Evolutionary conservation across 1,284 basidiomycete genomes (phyloP).

Genomic region (Austroboletus sp.): DNA sequence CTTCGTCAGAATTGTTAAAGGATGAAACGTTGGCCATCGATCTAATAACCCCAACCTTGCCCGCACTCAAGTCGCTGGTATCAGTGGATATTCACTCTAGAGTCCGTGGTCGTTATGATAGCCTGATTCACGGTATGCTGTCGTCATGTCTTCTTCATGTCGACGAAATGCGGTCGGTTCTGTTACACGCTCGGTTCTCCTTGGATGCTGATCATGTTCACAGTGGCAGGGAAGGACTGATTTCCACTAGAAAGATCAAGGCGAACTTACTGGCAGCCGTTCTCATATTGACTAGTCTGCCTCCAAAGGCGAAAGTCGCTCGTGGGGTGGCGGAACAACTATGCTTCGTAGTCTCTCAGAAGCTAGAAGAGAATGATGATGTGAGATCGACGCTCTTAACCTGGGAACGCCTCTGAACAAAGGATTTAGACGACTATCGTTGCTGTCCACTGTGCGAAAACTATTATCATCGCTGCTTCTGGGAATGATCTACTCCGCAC

Average conservation of each 20-base stretch:
- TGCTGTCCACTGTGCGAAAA: conserved; percentile 83
- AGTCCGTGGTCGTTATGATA: conserved; percentile 44
- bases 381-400: conserved; percentile 37
- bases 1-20: conserved; percentile 62
- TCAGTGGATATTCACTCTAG: conserved; percentile 42
- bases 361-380: conserved; percentile 60
- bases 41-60: conserved; percentile 71
- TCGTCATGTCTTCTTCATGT: conserved; percentile 81
- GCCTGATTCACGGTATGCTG: conserved; percentile 77
- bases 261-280: conserved; percentile 86
- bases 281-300: conserved; percentile 77
- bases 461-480: conserved; percentile 58
- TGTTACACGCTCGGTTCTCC: neutral
- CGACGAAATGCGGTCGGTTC: conserved; percentile 80
- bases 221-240: conserved; percentile 72
- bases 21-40: conserved; percentile 78
- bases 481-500: conserved; percentile 65
- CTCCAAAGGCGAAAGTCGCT: conserved; percentile 62
- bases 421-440: conserved; percentile 63
- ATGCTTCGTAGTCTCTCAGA: conserved; percentile 79
- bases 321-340: conserved; percentile 76
- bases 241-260: conserved; percentile 80
- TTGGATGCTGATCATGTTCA: conserved; percentile 1
- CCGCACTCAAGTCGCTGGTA: conserved; percentile 70
- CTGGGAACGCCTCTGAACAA: conserved; percentile 13